Conservation (phyloP, 768 basidiomycete species). For the Agrocybe pediades region DNA sequence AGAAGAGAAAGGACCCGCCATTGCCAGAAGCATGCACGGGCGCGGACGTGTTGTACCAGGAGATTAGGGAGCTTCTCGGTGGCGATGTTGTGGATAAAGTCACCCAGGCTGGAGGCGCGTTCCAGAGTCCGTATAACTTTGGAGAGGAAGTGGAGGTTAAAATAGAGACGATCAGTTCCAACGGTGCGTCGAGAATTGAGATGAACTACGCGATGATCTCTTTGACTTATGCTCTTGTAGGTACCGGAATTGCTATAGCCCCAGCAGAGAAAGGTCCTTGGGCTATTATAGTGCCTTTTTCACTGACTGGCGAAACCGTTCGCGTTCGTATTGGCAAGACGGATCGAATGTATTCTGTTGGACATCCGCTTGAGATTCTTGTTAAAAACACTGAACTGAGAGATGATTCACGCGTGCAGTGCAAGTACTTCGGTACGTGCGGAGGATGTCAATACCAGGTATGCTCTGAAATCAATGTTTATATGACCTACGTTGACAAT, state of each 20-base stretch:
- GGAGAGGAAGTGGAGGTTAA: slow-evolving; percentile 67
- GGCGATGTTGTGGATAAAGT: slow-evolving; percentile 51
- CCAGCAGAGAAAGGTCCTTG: slow-evolving; percentile 57
- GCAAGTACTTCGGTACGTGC: slow-evolving; percentile 88
- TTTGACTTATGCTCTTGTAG: slow-evolving; percentile 35
- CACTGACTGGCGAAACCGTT: slow-evolving; percentile 81
- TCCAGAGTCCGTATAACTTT: slow-evolving; percentile 59
- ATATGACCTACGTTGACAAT: neutral
- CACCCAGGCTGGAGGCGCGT: slow-evolving; percentile 49
- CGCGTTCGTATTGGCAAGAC: slow-evolving; percentile 72
- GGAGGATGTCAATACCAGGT: slow-evolving; percentile 96
- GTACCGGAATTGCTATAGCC: slow-evolving; percentile 65
- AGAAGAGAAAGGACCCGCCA: slow-evolving; percentile 38
- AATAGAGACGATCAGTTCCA: slow-evolving; percentile 64
- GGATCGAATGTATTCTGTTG: slow-evolving; percentile 71
- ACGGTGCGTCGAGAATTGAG: slow-evolving; percentile 40
- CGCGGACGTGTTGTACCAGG: slow-evolving; percentile 76
- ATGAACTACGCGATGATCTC: no score
- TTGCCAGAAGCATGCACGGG: slow-evolving; percentile 66
- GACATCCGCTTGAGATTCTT: slow-evolving; percentile 70
- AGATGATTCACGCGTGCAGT: slow-evolving; percentile 66
- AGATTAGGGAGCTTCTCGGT: slow-evolving; percentile 71
- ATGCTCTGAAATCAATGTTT: slow-evolving; percentile 6
- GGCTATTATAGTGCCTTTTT: slow-evolving; percentile 83
- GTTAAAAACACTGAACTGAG: slow-evolving; percentile 64